Percentiles rank a stretch among this genome's conserved stretches.
Conservation (phyloP, 371 early-diverging fungal genomes). For the Rhizopus microsporus region DNA sequence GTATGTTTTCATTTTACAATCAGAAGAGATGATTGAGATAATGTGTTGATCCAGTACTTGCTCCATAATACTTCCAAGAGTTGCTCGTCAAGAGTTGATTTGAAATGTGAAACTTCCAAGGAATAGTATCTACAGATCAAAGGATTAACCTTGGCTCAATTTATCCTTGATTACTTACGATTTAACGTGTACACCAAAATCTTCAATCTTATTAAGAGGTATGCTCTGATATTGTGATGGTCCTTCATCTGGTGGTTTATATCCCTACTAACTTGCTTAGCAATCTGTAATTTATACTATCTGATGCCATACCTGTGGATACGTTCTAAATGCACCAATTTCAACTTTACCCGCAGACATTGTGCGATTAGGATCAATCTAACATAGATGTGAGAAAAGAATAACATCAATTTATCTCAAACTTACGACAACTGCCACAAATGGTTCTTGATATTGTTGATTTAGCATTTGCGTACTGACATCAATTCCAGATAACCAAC, state of each 20-base stretch:
- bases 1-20: constrained; percentile 55
- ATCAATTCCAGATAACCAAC: constrained; percentile 99
- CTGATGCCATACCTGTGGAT: constrained; percentile 68
- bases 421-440: constrained; percentile 90
- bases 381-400: background rate
- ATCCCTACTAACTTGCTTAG: constrained; percentile 49
- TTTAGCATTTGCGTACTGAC: constrained; percentile 95
- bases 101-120: constrained; percentile 91
- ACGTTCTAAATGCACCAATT: constrained; percentile 97
- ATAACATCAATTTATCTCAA: background rate
- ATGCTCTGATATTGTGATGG: constrained; percentile 81
- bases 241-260: constrained; percentile 76
- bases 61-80: constrained; percentile 93
- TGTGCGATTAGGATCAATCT: constrained; percentile 97
- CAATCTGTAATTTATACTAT: background rate
- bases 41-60: constrained; percentile 95
- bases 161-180: constrained; percentile 43
- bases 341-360: constrained; percentile 96
- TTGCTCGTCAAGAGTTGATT: constrained; percentile 84
- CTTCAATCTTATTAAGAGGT: constrained; percentile 94
- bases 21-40: constrained; percentile 89
- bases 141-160: background rate
- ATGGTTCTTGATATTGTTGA: constrained; percentile 95
- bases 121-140: constrained; percentile 72
- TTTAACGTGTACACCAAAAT: constrained; percentile 95